phyloP scores from a whole-genome alignment of 768 basidiomycete species.

The Lactifluus subvellereus region DNA sequence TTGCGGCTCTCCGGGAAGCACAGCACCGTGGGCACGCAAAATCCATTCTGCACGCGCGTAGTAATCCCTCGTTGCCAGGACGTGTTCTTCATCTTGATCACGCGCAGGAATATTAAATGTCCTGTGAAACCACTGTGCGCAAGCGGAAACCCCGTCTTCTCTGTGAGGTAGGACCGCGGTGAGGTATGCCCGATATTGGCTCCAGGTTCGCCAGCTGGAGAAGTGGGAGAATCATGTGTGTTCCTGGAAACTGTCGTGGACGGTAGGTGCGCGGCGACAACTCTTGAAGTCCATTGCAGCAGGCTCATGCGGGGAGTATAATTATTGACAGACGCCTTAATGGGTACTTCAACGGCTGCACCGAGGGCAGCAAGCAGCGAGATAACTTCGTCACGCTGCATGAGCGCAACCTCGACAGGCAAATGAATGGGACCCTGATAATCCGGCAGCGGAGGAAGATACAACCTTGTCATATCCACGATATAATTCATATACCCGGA shows the following conservation, averaged over 20 bases:
- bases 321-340: not conserved
- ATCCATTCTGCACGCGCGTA: not conserved
- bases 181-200: constrained; percentile 5
- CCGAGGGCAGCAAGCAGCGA: constrained; percentile 29
- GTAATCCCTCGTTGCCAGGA: not conserved
- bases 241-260: not conserved
- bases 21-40: constrained; percentile 1
- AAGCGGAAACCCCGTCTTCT: not conserved
- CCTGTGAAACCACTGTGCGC: not conserved
- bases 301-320: constrained; percentile 3
- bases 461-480: not conserved
- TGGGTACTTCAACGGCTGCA: constrained; percentile 25
- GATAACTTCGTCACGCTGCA: constrained; percentile 26
- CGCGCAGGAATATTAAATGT: not conserved
- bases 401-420: constrained; percentile 30
- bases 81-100: not conserved
- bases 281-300: constrained; percentile 25
- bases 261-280: not conserved
- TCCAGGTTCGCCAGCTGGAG: constrained; percentile 4
- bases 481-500: not conserved
- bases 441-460: not conserved
- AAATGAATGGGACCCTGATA: not conserved
- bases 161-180: not conserved
- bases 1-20: not conserved
- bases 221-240: not conserved